A percentile compares a stretch with the other conserved stretches of the same genome.
These are phyloP conservation scores for Heterobasidion parviporum DNA, from an alignment of 1,284 basidiomycete genomes.

Conservation along the genomic window DNA sequence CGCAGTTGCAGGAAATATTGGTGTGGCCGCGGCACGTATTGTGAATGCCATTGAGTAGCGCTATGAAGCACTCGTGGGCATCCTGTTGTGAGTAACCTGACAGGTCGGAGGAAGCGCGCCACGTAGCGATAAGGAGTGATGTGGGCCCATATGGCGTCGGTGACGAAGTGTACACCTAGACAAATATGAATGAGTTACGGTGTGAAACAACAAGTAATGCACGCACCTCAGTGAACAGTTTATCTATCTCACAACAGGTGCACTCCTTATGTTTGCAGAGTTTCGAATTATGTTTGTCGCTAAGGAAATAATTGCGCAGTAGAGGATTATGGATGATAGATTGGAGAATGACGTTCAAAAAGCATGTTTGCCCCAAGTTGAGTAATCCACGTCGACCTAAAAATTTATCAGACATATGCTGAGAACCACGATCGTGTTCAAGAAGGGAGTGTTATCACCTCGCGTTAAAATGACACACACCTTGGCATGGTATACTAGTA, in stretches of 20 bases:
- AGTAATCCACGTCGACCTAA: slow-evolving; percentile 79
- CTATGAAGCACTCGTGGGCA: slow-evolving; percentile 87
- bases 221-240: slow-evolving; percentile 76
- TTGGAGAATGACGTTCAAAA: slow-evolving; percentile 90
- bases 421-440: background rate
- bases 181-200: slow-evolving; percentile 42
- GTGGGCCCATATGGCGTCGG: slow-evolving; percentile 75
- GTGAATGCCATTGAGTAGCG: slow-evolving; percentile 79
- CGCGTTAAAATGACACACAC: slow-evolving; percentile 22
- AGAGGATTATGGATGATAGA: slow-evolving; percentile 91
- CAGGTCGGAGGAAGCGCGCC: slow-evolving; percentile 79
- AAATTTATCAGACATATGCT: background rate
- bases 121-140: slow-evolving; percentile 79
- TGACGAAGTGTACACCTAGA: slow-evolving; percentile 42
- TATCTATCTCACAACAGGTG: slow-evolving; percentile 94
- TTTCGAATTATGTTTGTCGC: slow-evolving; percentile 73
- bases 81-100: slow-evolving; percentile 93
- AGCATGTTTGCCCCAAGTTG: slow-evolving; percentile 94
- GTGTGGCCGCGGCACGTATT: slow-evolving; percentile 65
- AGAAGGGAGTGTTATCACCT: slow-evolving; percentile 2
- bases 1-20: slow-evolving; percentile 78
- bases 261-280: slow-evolving; percentile 72
- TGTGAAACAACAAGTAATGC: background rate
- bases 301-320: slow-evolving; percentile 84
- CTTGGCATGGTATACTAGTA: slow-evolving; percentile 52